These are phyloP conservation scores for Pilasporangium apinafurcum DNA, from an alignment of 352 stramenopile species.

Conservation along the genomic window DNA sequence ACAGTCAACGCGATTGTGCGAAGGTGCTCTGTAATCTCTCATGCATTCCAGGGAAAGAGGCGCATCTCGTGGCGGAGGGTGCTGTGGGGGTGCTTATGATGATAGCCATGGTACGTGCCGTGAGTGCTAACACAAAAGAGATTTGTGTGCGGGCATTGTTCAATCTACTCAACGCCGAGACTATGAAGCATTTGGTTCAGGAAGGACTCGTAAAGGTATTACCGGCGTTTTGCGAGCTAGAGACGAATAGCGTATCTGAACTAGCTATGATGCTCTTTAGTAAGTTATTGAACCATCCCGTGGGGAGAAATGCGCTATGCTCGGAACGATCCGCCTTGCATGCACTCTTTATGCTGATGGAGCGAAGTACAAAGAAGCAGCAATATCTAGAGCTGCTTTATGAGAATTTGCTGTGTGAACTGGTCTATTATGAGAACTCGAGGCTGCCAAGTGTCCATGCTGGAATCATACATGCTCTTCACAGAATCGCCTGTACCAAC, in stretches of 20 bases:
- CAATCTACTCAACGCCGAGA: slow-evolving; percentile 58
- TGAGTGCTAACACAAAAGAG: slow-evolving; percentile 57
- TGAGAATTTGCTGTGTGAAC: slow-evolving; percentile 38
- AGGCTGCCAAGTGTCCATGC: slow-evolving; percentile 41
- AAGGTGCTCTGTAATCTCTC: slow-evolving; percentile 74
- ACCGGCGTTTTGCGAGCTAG: slow-evolving; percentile 29
- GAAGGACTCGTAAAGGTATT: slow-evolving; percentile 70
- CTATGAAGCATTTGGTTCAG: slow-evolving; percentile 49
- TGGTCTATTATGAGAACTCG: slow-evolving; percentile 50
- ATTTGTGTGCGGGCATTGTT: slow-evolving; percentile 56
- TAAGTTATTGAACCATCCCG: slow-evolving; percentile 40
- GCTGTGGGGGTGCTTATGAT: slow-evolving; percentile 69
- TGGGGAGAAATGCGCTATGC: slow-evolving; percentile 39
- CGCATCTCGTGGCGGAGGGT: slow-evolving; percentile 42
- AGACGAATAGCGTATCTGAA: slow-evolving; percentile 12
- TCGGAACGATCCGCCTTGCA: slow-evolving; percentile 32
- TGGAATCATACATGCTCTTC: slow-evolving; percentile 45
- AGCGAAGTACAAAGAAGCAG: slow-evolving; percentile 5
- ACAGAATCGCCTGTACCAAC: slow-evolving; percentile 14
- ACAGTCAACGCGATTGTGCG: slow-evolving; percentile 68
- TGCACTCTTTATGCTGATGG: slow-evolving; percentile 47
- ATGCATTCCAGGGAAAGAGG: slow-evolving; percentile 38
- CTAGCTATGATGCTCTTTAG: slow-evolving; percentile 50
- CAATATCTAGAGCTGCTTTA: slow-evolving; percentile 13
- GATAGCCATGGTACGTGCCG: slow-evolving; percentile 70